Evolutionary conservation across 352 stramenopile genomes (phyloP).

Genomic region (Phytophthora sansomeana): DNA sequence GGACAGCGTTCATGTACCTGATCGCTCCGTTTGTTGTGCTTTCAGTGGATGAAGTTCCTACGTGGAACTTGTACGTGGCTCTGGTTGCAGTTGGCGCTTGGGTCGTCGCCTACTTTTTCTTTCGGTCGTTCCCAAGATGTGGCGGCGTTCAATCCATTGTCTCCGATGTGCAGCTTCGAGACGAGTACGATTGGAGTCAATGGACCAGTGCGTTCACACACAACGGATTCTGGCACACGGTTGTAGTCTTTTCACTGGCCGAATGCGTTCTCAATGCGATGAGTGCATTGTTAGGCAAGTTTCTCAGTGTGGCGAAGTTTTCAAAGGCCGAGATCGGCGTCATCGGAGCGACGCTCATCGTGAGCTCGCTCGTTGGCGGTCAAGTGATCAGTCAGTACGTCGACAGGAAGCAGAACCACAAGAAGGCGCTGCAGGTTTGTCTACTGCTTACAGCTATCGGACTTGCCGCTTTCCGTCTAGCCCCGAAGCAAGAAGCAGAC

Average conservation of each 20-base stretch:
- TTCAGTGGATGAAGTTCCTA: conserved; percentile 29
- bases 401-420: conserved; percentile 66
- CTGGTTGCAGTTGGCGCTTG: conserved; percentile 37
- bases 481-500: conserved; percentile 41
- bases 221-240: conserved; percentile 67
- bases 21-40: conserved; percentile 58
- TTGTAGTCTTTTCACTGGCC: conserved; percentile 68
- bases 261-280: conserved; percentile 79
- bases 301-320: conserved; percentile 69
- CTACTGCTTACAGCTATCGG: conserved; percentile 53
- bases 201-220: conserved; percentile 72
- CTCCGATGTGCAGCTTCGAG: conserved; percentile 63
- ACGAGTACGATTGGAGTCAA: conserved; percentile 81
- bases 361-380: conserved; percentile 70
- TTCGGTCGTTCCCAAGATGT: conserved; percentile 57
- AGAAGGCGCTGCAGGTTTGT: conserved; percentile 65
- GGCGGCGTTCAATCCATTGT: conserved; percentile 51
- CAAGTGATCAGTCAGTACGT: conserved; percentile 78
- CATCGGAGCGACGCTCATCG: conserved; percentile 75
- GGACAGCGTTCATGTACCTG: conserved; percentile 68
- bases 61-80: conserved; percentile 64
- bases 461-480: conserved; percentile 57
- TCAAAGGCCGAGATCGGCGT: conserved; percentile 68
- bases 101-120: conserved; percentile 39
- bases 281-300: conserved; percentile 75